phyloP scores from a whole-genome alignment of 495 filamentous ascomycete genomes.

The Neurospora sp. region DNA sequence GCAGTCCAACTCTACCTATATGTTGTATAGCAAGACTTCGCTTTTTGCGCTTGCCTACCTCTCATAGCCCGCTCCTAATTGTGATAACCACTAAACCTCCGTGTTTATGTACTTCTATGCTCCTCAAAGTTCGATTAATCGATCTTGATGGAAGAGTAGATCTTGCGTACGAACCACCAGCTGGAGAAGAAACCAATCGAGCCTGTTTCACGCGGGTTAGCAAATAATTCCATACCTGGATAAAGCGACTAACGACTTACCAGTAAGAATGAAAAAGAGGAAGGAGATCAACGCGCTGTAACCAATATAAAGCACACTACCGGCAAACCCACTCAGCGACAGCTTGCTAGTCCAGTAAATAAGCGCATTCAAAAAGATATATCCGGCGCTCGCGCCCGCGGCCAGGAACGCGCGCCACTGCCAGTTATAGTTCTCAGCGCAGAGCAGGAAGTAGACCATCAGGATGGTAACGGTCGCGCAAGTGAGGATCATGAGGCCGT shows the following conservation, averaged over 20 bases:
- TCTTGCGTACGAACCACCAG: conserved; percentile 87
- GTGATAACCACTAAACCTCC: neutral
- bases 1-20: neutral
- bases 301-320: conserved; percentile 84
- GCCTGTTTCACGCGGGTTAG: conserved; percentile 39
- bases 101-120: neutral
- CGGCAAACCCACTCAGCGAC: conserved; percentile 72
- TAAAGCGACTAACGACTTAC: conserved; percentile 40
- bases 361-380: conserved; percentile 81
- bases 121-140: conserved; percentile 43
- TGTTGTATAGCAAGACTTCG: neutral
- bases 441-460: conserved; percentile 89
- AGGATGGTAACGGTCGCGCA: conserved; percentile 85
- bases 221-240: neutral
- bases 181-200: conserved; percentile 92
- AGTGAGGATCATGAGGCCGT: conserved; percentile 94
- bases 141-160: conserved; percentile 93
- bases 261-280: conserved; percentile 85
- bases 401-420: conserved; percentile 91
- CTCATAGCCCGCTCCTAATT: neutral
- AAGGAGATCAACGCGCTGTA: conserved; percentile 86
- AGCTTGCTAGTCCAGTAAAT: conserved; percentile 82
- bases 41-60: neutral
- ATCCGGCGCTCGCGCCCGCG: conserved; percentile 76
- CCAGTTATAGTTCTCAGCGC: conserved; percentile 96